Conservation (phyloP, 257 asterid genomes). For the Vinca minor region DNA sequence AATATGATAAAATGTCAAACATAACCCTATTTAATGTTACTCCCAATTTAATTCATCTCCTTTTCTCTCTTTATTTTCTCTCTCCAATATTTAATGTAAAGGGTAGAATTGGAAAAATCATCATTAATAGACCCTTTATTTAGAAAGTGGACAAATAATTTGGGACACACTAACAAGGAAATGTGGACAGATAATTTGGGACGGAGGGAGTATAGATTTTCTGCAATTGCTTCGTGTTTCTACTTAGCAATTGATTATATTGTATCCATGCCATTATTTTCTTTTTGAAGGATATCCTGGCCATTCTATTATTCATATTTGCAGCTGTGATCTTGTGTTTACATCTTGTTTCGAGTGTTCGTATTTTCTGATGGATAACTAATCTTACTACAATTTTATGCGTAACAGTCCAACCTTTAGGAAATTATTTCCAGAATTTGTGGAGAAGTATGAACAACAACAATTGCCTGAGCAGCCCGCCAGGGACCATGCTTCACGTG, state of each 20-base stretch:
- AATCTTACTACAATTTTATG: constrained; percentile 7
- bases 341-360: not conserved
- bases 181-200: too few relatives aligned
- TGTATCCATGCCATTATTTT: not conserved
- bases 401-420: constrained; percentile 50
- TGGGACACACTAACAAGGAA: too few relatives aligned
- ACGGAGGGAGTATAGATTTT: too few relatives aligned
- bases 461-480: constrained; percentile 7
- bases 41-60: too few relatives aligned
- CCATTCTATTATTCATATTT: not conserved
- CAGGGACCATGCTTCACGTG: not conserved
- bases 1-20: too few relatives aligned
- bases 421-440: constrained; percentile 16
- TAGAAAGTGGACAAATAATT: too few relatives aligned
- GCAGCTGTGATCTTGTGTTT: not conserved
- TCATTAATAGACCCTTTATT: too few relatives aligned
- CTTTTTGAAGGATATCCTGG: too few relatives aligned
- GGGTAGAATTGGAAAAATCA: too few relatives aligned
- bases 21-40: too few relatives aligned
- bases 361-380: not conserved
- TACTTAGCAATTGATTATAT: not conserved
- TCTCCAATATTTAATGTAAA: too few relatives aligned
- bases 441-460: constrained; percentile 11
- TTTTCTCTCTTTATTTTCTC: too few relatives aligned
- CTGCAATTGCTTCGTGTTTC: not conserved